phyloP scores from a whole-genome alignment of 129 eudicot species.

The Centrapalus pauciflorus region DNA sequence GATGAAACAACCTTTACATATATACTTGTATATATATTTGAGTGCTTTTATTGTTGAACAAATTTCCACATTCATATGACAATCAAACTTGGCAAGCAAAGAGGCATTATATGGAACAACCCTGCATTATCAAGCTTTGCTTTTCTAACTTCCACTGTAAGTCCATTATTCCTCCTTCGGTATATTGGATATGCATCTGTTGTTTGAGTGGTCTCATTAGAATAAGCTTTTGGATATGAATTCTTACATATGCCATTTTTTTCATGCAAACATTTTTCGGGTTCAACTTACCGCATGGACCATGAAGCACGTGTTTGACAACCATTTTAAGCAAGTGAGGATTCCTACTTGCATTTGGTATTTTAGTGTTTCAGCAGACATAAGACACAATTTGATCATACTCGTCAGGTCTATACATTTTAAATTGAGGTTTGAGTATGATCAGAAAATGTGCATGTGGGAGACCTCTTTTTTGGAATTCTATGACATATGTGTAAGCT shows the following conservation, averaged over 20 bases:
- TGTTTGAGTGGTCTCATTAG: background rate
- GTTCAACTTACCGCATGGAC: conserved; percentile 25
- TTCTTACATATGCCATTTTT: conserved; percentile 7
- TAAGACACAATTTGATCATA: conserved; percentile 12
- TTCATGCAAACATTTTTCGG: conserved; percentile 12
- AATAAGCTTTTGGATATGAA: conserved; percentile 8
- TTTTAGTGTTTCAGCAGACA: conserved; percentile 32
- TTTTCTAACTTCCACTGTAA: background rate
- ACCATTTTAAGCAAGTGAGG: conserved; percentile 7
- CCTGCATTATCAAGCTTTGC: conserved; percentile 16
- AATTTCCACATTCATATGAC: conserved; percentile 23
- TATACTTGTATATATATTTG: conserved; percentile 28
- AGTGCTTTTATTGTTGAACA: conserved; percentile 13
- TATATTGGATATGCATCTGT: conserved; percentile 25
- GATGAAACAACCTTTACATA: too few relatives aligned
- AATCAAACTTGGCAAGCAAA: too few relatives aligned
- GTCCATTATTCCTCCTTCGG: conserved; percentile 3
- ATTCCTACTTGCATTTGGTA: conserved; percentile 3
- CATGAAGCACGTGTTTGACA: conserved; percentile 27
- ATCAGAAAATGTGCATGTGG: too few relatives aligned
- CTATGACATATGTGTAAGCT: conserved; percentile 7
- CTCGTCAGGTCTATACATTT: conserved; percentile 1
- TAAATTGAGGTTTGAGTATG: conserved; percentile 20
- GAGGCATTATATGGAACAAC: too few relatives aligned
- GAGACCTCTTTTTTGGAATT: conserved; percentile 23